These are phyloP conservation scores for Trypanosoma platydactyli DNA, from an alignment of 208 protist species.

Conservation along the genomic window DNA sequence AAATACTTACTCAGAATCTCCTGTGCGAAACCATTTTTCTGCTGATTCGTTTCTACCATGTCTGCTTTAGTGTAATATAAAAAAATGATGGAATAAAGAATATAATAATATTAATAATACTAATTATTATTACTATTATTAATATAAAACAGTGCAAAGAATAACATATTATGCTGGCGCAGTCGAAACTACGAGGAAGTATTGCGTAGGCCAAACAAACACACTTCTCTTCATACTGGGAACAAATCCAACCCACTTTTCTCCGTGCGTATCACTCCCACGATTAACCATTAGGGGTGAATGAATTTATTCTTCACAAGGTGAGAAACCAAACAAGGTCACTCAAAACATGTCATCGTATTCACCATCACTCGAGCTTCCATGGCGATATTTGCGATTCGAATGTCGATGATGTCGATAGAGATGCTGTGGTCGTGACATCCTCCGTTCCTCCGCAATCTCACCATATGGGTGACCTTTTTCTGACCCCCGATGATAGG, in stretches of 20 bases:
- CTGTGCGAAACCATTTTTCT: slow-evolving; percentile 4
- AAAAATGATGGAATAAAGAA: slow-evolving; percentile 6
- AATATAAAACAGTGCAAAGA: no score
- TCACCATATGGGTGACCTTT: not conserved
- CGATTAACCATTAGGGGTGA: no score
- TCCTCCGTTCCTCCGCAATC: not conserved
- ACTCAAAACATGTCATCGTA: slow-evolving; percentile 39
- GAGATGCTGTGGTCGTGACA: slow-evolving; percentile 21
- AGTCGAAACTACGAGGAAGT: no score
- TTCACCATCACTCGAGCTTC: slow-evolving; percentile 21
- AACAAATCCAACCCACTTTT: no score
- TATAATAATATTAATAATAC: not conserved
- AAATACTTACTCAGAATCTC: slow-evolving; percentile 30
- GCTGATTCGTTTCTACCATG: slow-evolving; percentile 10
- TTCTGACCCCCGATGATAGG: not conserved
- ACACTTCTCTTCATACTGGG: no score
- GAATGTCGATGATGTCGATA: slow-evolving; percentile 7
- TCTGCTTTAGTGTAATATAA: not conserved
- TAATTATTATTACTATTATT: no score
- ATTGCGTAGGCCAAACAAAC: no score
- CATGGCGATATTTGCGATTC: not conserved
- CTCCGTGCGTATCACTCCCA: no score
- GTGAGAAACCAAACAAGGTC: not conserved
- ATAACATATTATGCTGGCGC: no score
- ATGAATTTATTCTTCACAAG: no score